Evolutionary conservation across 495 filamentous ascomycete species (phyloP).

Genomic region (Zalerion maritima): DNA sequence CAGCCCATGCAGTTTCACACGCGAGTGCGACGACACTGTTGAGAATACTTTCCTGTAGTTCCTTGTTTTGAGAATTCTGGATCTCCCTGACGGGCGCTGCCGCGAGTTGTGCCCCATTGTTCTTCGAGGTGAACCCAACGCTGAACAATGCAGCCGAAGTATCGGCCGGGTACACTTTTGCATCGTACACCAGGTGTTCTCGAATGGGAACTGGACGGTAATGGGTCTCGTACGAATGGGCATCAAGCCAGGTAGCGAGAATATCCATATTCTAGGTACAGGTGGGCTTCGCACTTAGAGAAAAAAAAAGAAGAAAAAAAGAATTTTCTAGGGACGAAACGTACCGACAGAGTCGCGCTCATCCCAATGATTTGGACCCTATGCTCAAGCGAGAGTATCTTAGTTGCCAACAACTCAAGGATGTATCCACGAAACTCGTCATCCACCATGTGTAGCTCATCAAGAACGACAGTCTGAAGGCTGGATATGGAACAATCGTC

Average conservation of each 20-base stretch:
- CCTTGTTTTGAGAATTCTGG: conserved; percentile 37
- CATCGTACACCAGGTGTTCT: conserved; percentile 64
- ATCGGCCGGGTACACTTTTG: conserved; percentile 49
- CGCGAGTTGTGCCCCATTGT: conserved; percentile 20
- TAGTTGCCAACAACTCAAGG: conserved; percentile 67
- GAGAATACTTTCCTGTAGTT: conserved; percentile 46
- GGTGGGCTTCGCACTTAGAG: too few relatives aligned
- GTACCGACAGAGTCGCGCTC: conserved; percentile 65
- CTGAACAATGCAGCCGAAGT: conserved; percentile 49
- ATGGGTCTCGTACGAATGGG: conserved; percentile 55
- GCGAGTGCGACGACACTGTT: conserved; percentile 60
- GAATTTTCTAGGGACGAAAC: conserved; percentile 4
- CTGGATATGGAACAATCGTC: conserved; percentile 53
- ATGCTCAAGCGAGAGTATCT: conserved; percentile 54
- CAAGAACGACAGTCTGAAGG: conserved; percentile 55
- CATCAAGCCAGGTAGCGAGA: conserved; percentile 57
- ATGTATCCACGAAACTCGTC: conserved; percentile 70
- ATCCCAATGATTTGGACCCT: conserved; percentile 65
- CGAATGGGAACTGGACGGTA: conserved; percentile 63
- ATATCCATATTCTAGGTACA: conserved; percentile 45
- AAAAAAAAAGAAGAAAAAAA: conserved; percentile 1
- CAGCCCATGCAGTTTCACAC: conserved; percentile 48
- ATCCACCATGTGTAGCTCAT: conserved; percentile 73
- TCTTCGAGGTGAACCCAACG: conserved; percentile 31
- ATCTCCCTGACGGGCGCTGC: conserved; percentile 33